Evolutionary conservation across 192 early-diverging fungal species (phyloP), one percentile per base, ranked within the genome.

Genomic region (Rhizoclosmatium globosum): DNA sequence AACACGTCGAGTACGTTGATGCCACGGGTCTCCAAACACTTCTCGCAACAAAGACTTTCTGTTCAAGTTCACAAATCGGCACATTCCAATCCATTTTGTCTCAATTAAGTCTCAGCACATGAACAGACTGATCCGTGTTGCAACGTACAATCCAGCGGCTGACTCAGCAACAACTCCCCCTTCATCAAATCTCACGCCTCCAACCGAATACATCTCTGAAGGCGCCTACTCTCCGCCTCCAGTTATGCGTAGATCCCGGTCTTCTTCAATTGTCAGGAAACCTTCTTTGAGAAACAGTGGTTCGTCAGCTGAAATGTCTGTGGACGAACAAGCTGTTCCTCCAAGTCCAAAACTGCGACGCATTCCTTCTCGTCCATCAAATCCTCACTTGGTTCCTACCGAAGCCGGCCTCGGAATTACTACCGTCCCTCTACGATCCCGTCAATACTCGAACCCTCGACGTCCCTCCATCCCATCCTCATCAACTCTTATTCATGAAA

Each of bases 1-100:
- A 11, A 7, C 23, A 11, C 41, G 62, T 64, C 62, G 62, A 64
- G 41, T 64, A 17, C 62, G 11, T 64, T 11, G 62, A 64, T 41
- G 6, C 6, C 62, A 64, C 62, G 7, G 62, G 62, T 11, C 11
- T 64, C 11, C 62, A 64, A 42, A 64, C 62, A 21, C 62, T 64
- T 23, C 62, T 64, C 13, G 62, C 62, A 39, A 21, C 62, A 23
- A 64, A 21, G 62, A 64, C 62, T 64, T 64, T 64, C 62, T 64
- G 13, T 23, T 41, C 11, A 6, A 64, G 7, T 11, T 64, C 7
- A 42, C 23, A 11, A 21, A 21, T 11, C 62, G 21, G 11, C 62
- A 6, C 7, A 21, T 64, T 41, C 62, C 62, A 39, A 39, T 64
- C 23, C 62, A 64, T 1, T 64, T 64, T 21, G 7, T 41, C 62